These are phyloP conservation scores for Selenicereus undatus DNA, from an alignment of 148 eudicot genomes.

Conservation along the genomic window DNA sequence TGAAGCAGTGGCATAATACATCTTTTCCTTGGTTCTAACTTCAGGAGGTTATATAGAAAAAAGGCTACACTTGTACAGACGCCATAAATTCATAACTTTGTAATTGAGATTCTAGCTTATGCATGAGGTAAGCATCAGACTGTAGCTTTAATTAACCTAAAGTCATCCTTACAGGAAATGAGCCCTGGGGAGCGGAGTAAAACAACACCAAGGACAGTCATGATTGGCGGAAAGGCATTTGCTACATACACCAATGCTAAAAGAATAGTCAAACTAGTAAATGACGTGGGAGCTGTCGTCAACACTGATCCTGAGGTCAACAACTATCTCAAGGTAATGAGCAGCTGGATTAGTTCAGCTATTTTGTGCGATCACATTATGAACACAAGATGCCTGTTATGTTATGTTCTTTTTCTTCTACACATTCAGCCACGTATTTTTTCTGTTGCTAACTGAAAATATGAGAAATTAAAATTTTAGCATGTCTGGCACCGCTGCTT, in stretches of 20 bases:
- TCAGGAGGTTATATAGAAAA: background rate
- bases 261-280: constrained; percentile 88
- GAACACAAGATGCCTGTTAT: background rate
- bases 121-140: background rate
- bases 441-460: too few species aligned
- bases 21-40: background rate
- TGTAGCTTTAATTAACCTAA: background rate
- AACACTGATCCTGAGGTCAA: constrained; percentile 93
- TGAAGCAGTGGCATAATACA: background rate
- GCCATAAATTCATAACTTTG: background rate
- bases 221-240: constrained; percentile 99
- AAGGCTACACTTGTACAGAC: background rate
- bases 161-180: constrained; percentile 64
- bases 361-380: background rate
- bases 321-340: constrained; percentile 76
- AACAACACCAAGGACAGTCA: constrained; percentile 79
- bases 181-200: constrained; percentile 75
- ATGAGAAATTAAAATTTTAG: too few species aligned
- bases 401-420: too few species aligned
- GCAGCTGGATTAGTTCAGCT: background rate
- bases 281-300: constrained; percentile 90
- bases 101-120: background rate
- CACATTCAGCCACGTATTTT: too few species aligned
- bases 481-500: too few species aligned
- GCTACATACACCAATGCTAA: constrained; percentile 96